Percentiles rank a stretch among this genome's conserved stretches.
Conservation (phyloP, 805 yeast species). For the Saccharomyces kudriavzevii region DNA sequence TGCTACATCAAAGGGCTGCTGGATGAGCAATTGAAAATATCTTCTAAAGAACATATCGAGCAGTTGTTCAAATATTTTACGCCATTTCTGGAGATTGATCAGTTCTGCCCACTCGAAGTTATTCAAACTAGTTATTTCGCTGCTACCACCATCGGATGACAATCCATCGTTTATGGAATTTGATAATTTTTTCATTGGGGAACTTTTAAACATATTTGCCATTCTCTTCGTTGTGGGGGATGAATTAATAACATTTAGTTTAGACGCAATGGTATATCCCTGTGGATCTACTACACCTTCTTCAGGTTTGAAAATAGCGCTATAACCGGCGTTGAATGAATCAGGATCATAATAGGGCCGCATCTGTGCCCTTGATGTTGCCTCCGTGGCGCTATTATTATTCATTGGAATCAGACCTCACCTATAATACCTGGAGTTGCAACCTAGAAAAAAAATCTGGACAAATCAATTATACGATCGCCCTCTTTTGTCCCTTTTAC, state of each 20-base stretch:
- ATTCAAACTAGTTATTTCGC: neutral
- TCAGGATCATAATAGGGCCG: conserved; percentile 71
- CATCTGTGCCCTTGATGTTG: conserved; percentile 19
- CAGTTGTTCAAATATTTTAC: conserved; percentile 49
- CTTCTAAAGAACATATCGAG: conserved; percentile 55
- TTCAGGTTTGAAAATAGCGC: conserved; percentile 52
- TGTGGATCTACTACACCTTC: conserved; percentile 49
- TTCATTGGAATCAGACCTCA: neutral
- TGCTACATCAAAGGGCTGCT: conserved; percentile 86
- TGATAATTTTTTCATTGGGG: neutral
- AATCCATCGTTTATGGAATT: neutral
- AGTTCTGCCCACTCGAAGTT: conserved; percentile 59
- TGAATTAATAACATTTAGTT: conserved; percentile 27
- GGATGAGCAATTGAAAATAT: conserved; percentile 58
- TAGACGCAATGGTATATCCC: conserved; percentile 35
- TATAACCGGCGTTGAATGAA: conserved; percentile 55
- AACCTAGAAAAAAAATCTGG: neutral
- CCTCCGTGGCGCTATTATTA: conserved; percentile 1
- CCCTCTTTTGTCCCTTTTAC: conserved; percentile 4
- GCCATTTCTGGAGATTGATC: conserved; percentile 50
- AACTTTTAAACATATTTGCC: neutral
- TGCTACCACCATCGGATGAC: neutral
- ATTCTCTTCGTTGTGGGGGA: conserved; percentile 5
- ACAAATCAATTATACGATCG: neutral
- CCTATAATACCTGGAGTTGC: neutral